Base-by-base conservation (phyloP, 176 grass and related monocot genomes). In the Triticum dicoccoides region DNA sequence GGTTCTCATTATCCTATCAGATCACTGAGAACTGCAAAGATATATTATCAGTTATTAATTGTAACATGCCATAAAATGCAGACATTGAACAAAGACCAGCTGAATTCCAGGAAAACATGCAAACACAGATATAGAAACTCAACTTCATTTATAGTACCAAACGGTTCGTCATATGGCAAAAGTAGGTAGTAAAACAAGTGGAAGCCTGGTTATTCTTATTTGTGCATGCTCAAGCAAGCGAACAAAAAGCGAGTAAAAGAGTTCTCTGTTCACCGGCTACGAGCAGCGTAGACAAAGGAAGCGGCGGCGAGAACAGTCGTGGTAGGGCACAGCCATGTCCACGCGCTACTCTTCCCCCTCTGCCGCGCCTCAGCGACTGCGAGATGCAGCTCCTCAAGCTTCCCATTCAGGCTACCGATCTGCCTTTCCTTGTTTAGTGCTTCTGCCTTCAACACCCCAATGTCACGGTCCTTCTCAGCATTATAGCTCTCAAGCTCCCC, bases 231-330 rank as follows among this genome's bases (percentile, higher is more conserved):
- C 63, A 3, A 37, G 80, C n/a, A 83, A 79, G 80, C 23, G 59
- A 89, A 73, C 41, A 83, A 71, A 86, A 88, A 41, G 49, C 15
- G 17, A 27, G 73, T 24, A 41, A 21, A n/a, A 82, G 80, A 73
- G 89, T 69, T 75, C 29, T 59, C 75, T 86, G 76, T 86, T 98
- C 80, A 98, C 78, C 86, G 77, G 21, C 80, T 49, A 61, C 84
- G 86, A 39, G 87, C 65, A 3, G 93, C 95, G 18, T 95, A 98
- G 66, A 84, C 90, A 42, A 98, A 80, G 8, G 96, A 98, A 42
- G 85, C 76, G 9, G 90, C 96, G 20, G 96, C 93, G 2, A 96
- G 15, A 63, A 91, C 82, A 14, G 93, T 90, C 0, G 93, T 82
- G 24, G 84, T 90, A 77, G 87, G 90, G 27, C 82, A 84, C 29